A percentile compares a stretch with the other conserved stretches of the same genome.
These are phyloP conservation scores for Monilinia fructicola DNA, from an alignment of 2,329 filamentous ascomycete genomes.

Conservation along the genomic window DNA sequence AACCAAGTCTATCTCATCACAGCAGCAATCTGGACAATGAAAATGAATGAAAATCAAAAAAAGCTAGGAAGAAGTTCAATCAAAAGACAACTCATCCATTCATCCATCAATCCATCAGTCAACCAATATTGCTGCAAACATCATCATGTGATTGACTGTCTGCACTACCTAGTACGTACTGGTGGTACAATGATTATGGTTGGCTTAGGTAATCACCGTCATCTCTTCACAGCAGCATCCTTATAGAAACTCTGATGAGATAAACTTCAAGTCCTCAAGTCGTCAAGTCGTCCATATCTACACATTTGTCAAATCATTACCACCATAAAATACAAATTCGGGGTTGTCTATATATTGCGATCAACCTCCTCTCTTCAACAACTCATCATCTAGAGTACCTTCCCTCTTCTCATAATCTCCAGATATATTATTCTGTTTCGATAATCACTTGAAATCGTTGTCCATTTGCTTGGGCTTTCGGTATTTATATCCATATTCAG, in stretches of 20 bases:
- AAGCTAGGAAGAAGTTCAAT: background rate
- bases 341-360: too few species aligned
- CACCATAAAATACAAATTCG: background rate
- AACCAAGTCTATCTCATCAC: too few species aligned
- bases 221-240: slow-evolving; percentile 1
- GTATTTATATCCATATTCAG: background rate
- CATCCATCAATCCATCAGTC: background rate
- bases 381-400: background rate
- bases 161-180: too few species aligned
- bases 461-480: background rate
- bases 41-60: background rate
- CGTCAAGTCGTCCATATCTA: background rate
- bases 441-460: background rate
- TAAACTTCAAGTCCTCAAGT: background rate
- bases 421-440: background rate
- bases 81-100: background rate
- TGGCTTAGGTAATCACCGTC: slow-evolving; percentile 20
- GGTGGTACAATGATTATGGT: background rate
- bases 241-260: background rate
- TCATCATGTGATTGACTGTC: slow-evolving; percentile 1
- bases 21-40: background rate
- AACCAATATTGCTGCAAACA: slow-evolving; percentile 4
- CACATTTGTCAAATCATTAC: background rate
- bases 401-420: background rate
- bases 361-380: background rate